Evolutionary conservation across 257 asterid species (phyloP).

Genomic region (Cruciata laevipes): DNA sequence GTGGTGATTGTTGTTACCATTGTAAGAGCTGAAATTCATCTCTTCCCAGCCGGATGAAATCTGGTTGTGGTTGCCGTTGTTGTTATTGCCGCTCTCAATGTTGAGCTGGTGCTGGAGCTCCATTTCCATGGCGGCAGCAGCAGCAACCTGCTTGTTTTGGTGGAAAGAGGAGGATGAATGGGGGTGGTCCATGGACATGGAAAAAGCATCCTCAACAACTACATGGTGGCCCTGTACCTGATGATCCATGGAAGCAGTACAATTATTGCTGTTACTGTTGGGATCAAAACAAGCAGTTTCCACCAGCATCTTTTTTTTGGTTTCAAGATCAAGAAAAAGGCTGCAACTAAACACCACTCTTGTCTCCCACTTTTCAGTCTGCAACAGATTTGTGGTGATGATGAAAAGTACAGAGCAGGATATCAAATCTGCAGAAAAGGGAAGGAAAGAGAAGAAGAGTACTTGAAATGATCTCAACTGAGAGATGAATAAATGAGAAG

Average conservation of each 20-base stretch:
- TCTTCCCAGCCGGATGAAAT: constrained; percentile 45
- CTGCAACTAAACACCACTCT: background rate
- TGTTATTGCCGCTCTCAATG: too few species aligned
- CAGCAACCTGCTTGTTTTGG: constrained; percentile 16
- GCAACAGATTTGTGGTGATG: constrained; percentile 2
- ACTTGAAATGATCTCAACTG: background rate
- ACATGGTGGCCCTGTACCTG: constrained; percentile 27
- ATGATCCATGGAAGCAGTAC: constrained; percentile 16
- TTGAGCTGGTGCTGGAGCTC: constrained; percentile 54
- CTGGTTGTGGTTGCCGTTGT: constrained; percentile 25
- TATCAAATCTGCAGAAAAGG: background rate
- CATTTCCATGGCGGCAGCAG: constrained; percentile 48
- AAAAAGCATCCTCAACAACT: constrained; percentile 35
- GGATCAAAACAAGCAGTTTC: constrained; percentile 50
- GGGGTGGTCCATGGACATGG: constrained; percentile 36
- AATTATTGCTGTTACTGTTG: constrained; percentile 9
- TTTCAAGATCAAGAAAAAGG: constrained; percentile 6
- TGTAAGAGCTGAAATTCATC: constrained; percentile 21
- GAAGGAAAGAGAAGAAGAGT: constrained; percentile 7
- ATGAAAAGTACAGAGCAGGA: constrained; percentile 12
- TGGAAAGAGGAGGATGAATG: constrained; percentile 13
- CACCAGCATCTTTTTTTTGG: constrained; percentile 36
- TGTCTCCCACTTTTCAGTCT: constrained; percentile 23
- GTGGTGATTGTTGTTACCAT: constrained; percentile 17
- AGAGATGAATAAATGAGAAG: background rate